These are phyloP conservation scores for Talaromyces sp. DNA, from an alignment of 2,329 filamentous ascomycete genomes.

Conservation along the genomic window DNA sequence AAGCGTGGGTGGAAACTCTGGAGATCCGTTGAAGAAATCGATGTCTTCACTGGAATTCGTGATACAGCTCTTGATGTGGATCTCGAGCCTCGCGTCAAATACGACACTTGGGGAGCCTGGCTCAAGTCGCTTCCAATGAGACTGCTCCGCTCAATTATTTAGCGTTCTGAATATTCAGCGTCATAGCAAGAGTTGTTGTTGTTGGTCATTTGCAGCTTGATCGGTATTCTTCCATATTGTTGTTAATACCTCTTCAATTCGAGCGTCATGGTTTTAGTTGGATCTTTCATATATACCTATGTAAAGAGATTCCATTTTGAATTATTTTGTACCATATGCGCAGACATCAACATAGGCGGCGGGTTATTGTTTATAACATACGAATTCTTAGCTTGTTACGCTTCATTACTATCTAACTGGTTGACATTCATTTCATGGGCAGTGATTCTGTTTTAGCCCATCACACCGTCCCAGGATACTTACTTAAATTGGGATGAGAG, in stretches of 20 bases:
- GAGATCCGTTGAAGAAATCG: slow-evolving; percentile 19
- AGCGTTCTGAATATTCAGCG: background rate
- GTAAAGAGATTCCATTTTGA: background rate
- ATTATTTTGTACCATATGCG: background rate
- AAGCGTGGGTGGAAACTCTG: slow-evolving; percentile 19
- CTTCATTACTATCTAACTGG: no score
- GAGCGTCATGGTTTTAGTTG: background rate
- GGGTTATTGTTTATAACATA: background rate
- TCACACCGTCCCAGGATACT: no score
- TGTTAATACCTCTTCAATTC: background rate
- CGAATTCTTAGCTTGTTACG: background rate
- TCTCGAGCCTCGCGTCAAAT: slow-evolving; percentile 20
- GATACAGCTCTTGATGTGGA: slow-evolving; percentile 21
- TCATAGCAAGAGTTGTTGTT: background rate
- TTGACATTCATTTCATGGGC: no score
- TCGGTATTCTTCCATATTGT: background rate
- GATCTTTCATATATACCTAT: background rate
- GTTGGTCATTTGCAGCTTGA: background rate
- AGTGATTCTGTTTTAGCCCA: no score
- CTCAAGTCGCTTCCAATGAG: slow-evolving; percentile 20
- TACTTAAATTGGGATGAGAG: no score
- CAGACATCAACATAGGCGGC: background rate
- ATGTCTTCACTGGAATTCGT: slow-evolving; percentile 19
- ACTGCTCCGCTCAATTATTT: slow-evolving; percentile 16
- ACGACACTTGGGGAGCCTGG: slow-evolving; percentile 21